Evolutionary conservation across 805 yeast genomes (phyloP).

Genomic region (Candida vartiovaarae): DNA sequence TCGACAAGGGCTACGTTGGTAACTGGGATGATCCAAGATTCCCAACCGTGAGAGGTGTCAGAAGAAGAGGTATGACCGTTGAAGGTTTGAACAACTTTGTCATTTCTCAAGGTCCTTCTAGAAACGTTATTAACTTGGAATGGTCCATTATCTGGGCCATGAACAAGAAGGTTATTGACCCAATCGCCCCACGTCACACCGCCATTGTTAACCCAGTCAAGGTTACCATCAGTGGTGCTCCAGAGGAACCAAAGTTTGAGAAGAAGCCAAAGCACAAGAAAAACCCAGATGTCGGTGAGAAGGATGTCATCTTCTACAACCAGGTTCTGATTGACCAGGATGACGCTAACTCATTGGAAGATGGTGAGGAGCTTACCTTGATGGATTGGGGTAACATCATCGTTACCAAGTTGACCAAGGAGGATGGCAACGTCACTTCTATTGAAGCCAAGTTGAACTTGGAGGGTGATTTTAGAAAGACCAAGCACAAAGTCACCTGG

Average conservation of each 20-base stretch:
- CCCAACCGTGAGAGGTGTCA: slow-evolving; percentile 99
- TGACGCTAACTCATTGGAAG: slow-evolving; percentile 69
- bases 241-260: slow-evolving; percentile 55
- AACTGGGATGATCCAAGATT: slow-evolving; percentile 99
- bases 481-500: slow-evolving; percentile 94
- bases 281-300: slow-evolving; percentile 83
- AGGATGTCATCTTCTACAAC: slow-evolving; percentile 63
- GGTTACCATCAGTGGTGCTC: slow-evolving; percentile 62
- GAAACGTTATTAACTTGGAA: slow-evolving; percentile 92
- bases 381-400: slow-evolving; percentile 99
- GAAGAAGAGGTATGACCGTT: slow-evolving; percentile 99
- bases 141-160: slow-evolving; percentile 98
- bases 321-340: slow-evolving; percentile 76
- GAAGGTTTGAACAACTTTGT: slow-evolving; percentile 95
- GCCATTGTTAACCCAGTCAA: slow-evolving; percentile 74
- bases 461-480: slow-evolving; percentile 96
- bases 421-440: slow-evolving; percentile 49
- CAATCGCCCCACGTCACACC: slow-evolving; percentile 92
- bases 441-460: slow-evolving; percentile 76
- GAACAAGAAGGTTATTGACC: slow-evolving; percentile 95
- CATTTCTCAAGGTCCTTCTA: slow-evolving; percentile 95
- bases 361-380: slow-evolving; percentile 89
- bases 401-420: slow-evolving; percentile 60
- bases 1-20: slow-evolving; percentile 76
- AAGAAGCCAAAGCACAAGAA: slow-evolving; percentile 90